These are phyloP conservation scores for Rugonectria rugulosa DNA, from an alignment of 2,329 filamentous ascomycete species.

Conservation along the genomic window DNA sequence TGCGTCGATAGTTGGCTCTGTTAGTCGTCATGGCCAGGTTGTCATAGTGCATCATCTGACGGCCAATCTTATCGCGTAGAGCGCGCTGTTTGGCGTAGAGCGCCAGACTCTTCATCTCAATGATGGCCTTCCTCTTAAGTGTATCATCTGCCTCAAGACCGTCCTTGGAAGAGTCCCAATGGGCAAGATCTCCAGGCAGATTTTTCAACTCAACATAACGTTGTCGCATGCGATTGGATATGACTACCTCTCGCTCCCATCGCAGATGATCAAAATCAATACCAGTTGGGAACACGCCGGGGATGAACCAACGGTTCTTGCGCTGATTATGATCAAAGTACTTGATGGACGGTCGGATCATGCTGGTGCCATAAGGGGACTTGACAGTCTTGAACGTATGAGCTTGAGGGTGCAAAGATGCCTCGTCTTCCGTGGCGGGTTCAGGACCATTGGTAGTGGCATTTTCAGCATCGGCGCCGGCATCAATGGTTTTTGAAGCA, in stretches of 20 bases:
- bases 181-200: conserved; percentile 83
- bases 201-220: conserved; percentile 85
- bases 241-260: conserved; percentile 84
- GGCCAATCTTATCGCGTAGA: conserved; percentile 84
- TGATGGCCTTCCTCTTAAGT: conserved; percentile 87
- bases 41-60: conserved; percentile 93
- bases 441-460: conserved; percentile 48
- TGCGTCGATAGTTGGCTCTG: conserved; percentile 84
- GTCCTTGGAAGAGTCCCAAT: conserved; percentile 82
- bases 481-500: conserved; percentile 39
- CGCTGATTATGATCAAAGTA: conserved; percentile 82
- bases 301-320: conserved; percentile 79
- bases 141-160: conserved; percentile 75
- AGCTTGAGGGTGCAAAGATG: conserved; percentile 47
- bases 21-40: conserved; percentile 98
- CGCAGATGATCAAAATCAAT: conserved; percentile 86
- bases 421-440: conserved; percentile 42
- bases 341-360: conserved; percentile 68
- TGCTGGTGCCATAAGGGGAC: conserved; percentile 69
- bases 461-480: conserved; percentile 47
- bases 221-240: conserved; percentile 89
- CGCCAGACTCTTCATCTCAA: conserved; percentile 92
- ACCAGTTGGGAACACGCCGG: conserved; percentile 87
- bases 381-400: conserved; percentile 76
- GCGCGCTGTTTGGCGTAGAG: conserved; percentile 89